Base-by-base conservation (phyloP, 2,329 filamentous ascomycete species). In the Ophiostoma sp. region DNA sequence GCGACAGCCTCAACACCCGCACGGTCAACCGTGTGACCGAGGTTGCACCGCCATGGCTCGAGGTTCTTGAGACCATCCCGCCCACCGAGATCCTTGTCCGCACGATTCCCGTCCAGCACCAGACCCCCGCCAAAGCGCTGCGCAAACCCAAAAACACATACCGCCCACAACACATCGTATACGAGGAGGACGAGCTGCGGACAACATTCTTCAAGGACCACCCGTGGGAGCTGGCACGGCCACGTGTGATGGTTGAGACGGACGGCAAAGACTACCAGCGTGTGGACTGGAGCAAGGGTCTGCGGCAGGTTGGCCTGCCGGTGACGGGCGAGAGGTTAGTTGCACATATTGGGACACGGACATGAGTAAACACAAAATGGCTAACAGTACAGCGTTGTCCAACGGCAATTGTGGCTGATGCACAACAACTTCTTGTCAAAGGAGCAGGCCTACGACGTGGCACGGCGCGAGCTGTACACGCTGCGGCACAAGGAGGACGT, bases 171-270 rank as follows among this genome's bases (percentile, higher is more conserved):
- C 81, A 83, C 71, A 89, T 99, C 73, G 82, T 81, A 69, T 97
- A 95, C 78, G 87, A 90, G 72, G 95, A 99, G 79, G 95, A 99
- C 80, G 80, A 82, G 72, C 83, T 99, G 76, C 89, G 95, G 73
- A 84, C 81, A 74, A 87, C 89, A 36, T 99, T 98, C 82, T 99
- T 92, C 83, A 88, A 85, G 76, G 94, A 99, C 79, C 95, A 99
- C 78, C 95, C 95, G 5, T 99, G 95, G 95, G 95, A 99, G 81
- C 82, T 99, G 77, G 95, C 95, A 23, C 86, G 94, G 73, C 95
- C 95, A 69, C 86, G 92, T 75, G 84, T 97, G 71, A 83, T 99
- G 66, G 81, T 98, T 11, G 95, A 99, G 81, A 83, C 89, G 75
- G 90, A 94, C 76, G 95, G 95, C 69, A 91, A 90, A 77, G 94